Base-by-base conservation (phyloP, 1,284 basidiomycete genomes). In the Moniliella sp. region DNA sequence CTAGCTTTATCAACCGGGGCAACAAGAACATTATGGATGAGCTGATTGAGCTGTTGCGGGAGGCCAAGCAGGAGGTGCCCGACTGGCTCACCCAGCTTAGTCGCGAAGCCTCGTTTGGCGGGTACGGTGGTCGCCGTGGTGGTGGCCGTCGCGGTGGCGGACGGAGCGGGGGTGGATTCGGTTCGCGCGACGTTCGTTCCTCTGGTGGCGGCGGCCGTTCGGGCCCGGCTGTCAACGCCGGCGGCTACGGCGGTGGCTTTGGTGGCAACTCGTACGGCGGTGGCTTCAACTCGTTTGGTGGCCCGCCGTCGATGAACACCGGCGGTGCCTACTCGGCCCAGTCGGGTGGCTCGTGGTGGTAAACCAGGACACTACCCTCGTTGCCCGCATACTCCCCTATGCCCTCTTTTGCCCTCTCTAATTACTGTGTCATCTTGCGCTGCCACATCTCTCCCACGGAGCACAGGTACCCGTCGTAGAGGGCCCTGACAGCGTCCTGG, bases 11-110 rank as follows among this genome's bases (percentile, higher is more conserved):
- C 56, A 65, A 65, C 58, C 59, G 63, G 18, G 62, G 62, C 44
- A 65, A 64, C 57, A 53, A 55, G 39, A 59, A 83, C 64, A 88
- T 94, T 44, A 80, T 80, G 29, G 73, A 77, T 32, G 84, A 91
- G 53, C 69, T 97, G 29, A 66, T 94, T 35, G 86, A 93, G 60
- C 71, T 97, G 9, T 73, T 97, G 33, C 75, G 80, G 40, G 88
- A 94, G 64, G 88, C 88, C 28, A 88, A 97, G 64, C 91, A 97
- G 64, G 84, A 91, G 40, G 76, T 84, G 33, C 86, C 86, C 3
- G 43, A 61, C n/a, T 97, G 86, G 84, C 69, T 94, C 35, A 79
- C 84, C 58, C 74, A 74, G 15, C 75, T 91, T 34, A 75, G 76
- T 3, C 72, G 76, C 36, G 86, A 94, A 66, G 68, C 73, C 27